Percentiles rank a stretch among this genome's conserved stretches.
Conservation (phyloP, 2,329 filamentous ascomycete genomes). For the Oidium heveae region DNA sequence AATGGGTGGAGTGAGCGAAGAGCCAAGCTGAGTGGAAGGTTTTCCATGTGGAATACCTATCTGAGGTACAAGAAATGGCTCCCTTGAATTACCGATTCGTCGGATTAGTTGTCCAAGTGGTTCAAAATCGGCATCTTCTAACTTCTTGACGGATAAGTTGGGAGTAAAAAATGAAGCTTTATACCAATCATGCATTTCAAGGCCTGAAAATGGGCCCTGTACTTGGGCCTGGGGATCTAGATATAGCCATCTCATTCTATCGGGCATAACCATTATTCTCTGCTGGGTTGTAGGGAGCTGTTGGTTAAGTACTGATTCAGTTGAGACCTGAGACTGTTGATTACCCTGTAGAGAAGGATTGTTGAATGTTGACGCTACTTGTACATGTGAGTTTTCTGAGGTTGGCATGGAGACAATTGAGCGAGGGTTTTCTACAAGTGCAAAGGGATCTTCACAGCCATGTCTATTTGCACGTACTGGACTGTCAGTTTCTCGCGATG, state of each 20-base stretch:
- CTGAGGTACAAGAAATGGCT: slow-evolving; percentile 92
- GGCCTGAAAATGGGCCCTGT: slow-evolving; percentile 81
- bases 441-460: slow-evolving; percentile 25
- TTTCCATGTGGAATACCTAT: slow-evolving; percentile 84
- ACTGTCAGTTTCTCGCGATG: slow-evolving; percentile 30
- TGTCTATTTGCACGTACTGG: slow-evolving; percentile 29
- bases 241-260: slow-evolving; percentile 97
- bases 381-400: slow-evolving; percentile 8
- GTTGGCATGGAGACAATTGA: slow-evolving; percentile 9
- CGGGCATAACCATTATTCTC: slow-evolving; percentile 95
- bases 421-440: slow-evolving; percentile 6
- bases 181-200: slow-evolving; percentile 99
- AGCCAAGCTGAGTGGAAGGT: slow-evolving; percentile 22
- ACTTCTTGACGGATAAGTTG: slow-evolving; percentile 80
- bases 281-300: slow-evolving; percentile 45
- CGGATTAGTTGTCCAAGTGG: slow-evolving; percentile 83
- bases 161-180: slow-evolving; percentile 95
- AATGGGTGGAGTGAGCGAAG: slow-evolving; percentile 14
- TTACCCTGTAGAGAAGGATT: slow-evolving; percentile 11
- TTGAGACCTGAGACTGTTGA: slow-evolving; percentile 13
- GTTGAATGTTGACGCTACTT: slow-evolving; percentile 8
- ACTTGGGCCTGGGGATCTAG: slow-evolving; percentile 78
- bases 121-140: slow-evolving; percentile 85
- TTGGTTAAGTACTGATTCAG: slow-evolving; percentile 27
- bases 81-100: slow-evolving; percentile 86